These are phyloP conservation scores for Pleodorina starrii DNA, from an alignment of 139 green algal species.

Conservation along the genomic window DNA sequence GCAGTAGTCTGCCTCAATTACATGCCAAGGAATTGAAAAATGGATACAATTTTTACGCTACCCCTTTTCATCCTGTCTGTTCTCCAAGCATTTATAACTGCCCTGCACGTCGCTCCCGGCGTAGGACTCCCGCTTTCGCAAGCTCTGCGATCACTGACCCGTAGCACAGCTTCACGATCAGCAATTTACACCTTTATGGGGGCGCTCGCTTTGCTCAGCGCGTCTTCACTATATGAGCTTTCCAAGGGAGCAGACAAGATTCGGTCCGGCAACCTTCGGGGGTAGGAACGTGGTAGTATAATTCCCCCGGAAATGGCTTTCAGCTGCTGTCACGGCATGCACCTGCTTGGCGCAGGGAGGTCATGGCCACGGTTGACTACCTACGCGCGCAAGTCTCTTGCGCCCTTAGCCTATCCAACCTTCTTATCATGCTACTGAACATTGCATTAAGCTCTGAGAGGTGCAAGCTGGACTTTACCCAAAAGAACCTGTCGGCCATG, in stretches of 20 bases:
- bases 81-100: constrained; percentile 31
- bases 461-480: constrained; percentile 27
- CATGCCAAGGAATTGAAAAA: no score
- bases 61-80: constrained; percentile 43
- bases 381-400: constrained; percentile 44
- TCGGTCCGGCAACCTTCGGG: not conserved
- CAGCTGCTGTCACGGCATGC: no score
- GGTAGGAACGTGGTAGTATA: not conserved
- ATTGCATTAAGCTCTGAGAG: constrained; percentile 28
- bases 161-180: not conserved
- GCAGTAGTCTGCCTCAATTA: no score
- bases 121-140: constrained; percentile 27
- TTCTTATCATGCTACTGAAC: constrained; percentile 50
- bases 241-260: constrained; percentile 16
- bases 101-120: constrained; percentile 10
- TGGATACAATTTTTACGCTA: constrained; percentile 60
- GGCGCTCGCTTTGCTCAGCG: not conserved
- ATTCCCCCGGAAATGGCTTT: no score
- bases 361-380: constrained; percentile 52
- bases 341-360: constrained; percentile 9
- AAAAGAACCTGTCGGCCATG: constrained; percentile 60
- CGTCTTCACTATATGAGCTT: not conserved
- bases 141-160: not conserved
- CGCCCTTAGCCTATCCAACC: constrained; percentile 48
- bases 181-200: not conserved